Evolutionary conservation across 164 flowering plant species (phyloP), one percentile per base, ranked within the genome.

Genomic region (Liriodendron chinense): DNA sequence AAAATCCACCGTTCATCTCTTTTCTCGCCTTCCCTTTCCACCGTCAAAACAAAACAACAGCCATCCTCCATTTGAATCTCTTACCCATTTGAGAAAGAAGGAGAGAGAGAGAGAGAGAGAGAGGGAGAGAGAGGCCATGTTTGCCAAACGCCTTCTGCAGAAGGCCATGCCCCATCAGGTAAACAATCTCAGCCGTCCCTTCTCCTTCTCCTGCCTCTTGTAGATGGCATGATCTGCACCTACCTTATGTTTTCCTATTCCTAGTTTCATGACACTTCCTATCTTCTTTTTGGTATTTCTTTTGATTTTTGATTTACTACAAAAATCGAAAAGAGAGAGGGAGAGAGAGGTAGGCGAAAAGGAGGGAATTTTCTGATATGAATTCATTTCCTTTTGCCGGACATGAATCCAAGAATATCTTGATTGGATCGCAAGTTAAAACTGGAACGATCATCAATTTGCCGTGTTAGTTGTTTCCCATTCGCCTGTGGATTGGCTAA

Each of bases 111-210:
- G 66, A 63, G 66, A 21, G 23, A 63, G 65, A 63, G 65, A 63
- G 23, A 21, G 65, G 18, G 23, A 63, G 65, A 63, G 22, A 63
- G 23, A 1, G 25, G 66, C 43, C 78, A 91, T 90, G 94, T 85
- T 91, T 77, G 91, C 91, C 2, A 91, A 89, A 75, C 90, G 90
- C 62, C 78, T 92, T 25, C 68, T 92, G 21, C 91, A 90, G 80
- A 91, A 89, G 80, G 90, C 89, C 9, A 78, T 75, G 6, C 72
- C 75, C 67, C 87, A 81, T 81, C 83, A 82, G 25, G 21, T 74
- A 21, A 9, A 53, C 59, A 10, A n/a, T 72, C 28, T 63, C 66
- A 21, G 22, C 59, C 59, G 59, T 16, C 59, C 59, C 16, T 16
- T 53, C 13, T 13, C 62, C 9, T 34, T 21, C 48, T 72, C 68